Percentiles rank a stretch among this genome's conserved stretches.
These are phyloP conservation scores for Shiraia sp. DNA, from an alignment of 2,329 filamentous ascomycete genomes.

Conservation along the genomic window DNA sequence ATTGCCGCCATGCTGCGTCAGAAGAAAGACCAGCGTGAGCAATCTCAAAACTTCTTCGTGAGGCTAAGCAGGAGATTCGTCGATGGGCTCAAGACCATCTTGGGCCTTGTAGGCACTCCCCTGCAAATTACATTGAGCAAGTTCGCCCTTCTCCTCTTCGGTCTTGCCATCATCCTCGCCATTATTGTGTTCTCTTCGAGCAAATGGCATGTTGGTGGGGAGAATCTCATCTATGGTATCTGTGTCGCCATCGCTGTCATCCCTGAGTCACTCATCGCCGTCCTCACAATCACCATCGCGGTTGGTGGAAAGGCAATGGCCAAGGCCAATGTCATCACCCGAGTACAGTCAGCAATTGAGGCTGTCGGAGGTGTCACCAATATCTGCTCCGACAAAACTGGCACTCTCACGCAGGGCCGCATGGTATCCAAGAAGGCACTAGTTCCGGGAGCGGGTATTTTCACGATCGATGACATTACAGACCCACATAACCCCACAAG, in stretches of 20 bases:
- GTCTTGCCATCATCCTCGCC: constrained; percentile 70
- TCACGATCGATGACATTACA: constrained; percentile 39
- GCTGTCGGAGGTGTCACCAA: constrained; percentile 48
- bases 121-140: constrained; percentile 84
- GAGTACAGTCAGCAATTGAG: constrained; percentile 46
- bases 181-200: constrained; percentile 71
- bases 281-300: constrained; percentile 68
- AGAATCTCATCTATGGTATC: constrained; percentile 54
- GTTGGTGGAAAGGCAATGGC: constrained; percentile 49
- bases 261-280: constrained; percentile 62
- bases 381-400: constrained; percentile 48
- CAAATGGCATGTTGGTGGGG: constrained; percentile 45
- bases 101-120: constrained; percentile 77
- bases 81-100: constrained; percentile 53
- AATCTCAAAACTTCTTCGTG: constrained; percentile 53
- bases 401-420: constrained; percentile 46
- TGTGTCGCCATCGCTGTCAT: constrained; percentile 54
- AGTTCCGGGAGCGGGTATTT: constrained; percentile 39
- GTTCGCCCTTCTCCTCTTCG: constrained; percentile 80
- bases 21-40: constrained; percentile 54
- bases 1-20: constrained; percentile 72
- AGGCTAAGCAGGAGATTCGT: constrained; percentile 34
- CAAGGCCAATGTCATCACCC: constrained; percentile 46
- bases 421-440: constrained; percentile 47
- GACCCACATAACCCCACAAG: constrained; percentile 42